Base-by-base conservation (phyloP, 306 rosid genomes). In the Ceratonia siliqua region DNA sequence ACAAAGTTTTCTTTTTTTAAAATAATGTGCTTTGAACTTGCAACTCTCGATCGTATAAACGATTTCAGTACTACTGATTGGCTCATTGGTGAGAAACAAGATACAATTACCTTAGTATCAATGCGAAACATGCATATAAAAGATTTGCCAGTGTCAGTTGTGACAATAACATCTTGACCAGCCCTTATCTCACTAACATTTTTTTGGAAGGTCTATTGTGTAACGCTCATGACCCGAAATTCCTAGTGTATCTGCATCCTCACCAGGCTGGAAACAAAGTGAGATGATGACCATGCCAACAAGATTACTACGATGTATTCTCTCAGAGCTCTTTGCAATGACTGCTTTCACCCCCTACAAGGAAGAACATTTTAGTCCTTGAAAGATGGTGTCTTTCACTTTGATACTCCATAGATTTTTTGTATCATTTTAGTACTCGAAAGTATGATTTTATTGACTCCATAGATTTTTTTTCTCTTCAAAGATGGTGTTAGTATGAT, bases 261-360 rank as follows among this genome's bases (percentile, higher is more conserved):
- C 85, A n/a, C 82, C 78, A 15, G 81, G 70, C 68, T 79, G 79
- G 79, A 84, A 80, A 32, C 82, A 24, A 13, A 80, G 77, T 4
- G 87, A 82, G 68, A 80, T 62, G 6, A 84, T 84, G 30, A 82
- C 72, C 87, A 84, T 83, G 5, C 85, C 85, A 5, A 73, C 87
- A 11, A 85, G 73, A 63, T 78, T 78, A n/a, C 78, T 28, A 0
- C 72, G 43, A 15, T 78, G 82, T 38, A 82, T 85, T 59, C 82
- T 71, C 73, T 85, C 89, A 56, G 64, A 77, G 63, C 89, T 85
- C 78, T 82, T 79, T 0, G 89, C 81, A 24, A 85, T 85, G 2
- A 82, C 87, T 25, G 87, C 83, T 80, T 80, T 82, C 77, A 79
- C 89, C 15, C 86, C 81, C 87, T 77, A 35, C 14, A 12, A 38